These are phyloP conservation scores for Neonectria ditissima DNA, from an alignment of 2,329 filamentous ascomycete species.

Conservation along the genomic window DNA sequence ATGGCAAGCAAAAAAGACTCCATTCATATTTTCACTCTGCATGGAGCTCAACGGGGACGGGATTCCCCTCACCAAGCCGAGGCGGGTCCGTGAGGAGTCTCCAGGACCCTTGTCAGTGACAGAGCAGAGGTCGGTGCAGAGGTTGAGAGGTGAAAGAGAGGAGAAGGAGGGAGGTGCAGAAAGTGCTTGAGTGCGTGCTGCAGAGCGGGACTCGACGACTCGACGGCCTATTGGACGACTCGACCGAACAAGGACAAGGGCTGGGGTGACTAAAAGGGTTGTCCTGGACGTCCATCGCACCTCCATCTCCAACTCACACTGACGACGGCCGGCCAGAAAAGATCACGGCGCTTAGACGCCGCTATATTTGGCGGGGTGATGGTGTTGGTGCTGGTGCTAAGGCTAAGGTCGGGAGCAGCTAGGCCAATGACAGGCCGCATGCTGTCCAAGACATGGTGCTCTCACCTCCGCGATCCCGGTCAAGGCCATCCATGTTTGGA, in stretches of 20 bases:
- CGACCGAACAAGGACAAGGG: background rate
- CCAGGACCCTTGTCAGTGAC: conserved; percentile 1
- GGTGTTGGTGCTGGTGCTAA: conserved; percentile 30
- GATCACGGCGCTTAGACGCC: conserved; percentile 34
- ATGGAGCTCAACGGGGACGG: conserved; percentile 8
- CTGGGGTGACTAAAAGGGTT: conserved; percentile 7
- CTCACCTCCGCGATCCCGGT: conserved; percentile 15
- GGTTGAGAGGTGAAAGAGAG: conserved; percentile 2
- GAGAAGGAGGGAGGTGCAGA: background rate
- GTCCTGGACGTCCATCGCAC: background rate
- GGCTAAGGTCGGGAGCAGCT: conserved; percentile 20
- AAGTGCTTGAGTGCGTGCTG: background rate
- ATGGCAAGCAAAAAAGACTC: conserved; percentile 9
- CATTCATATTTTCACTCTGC: conserved; percentile 25
- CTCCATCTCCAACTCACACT: conserved; percentile 2
- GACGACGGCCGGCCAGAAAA: conserved; percentile 7
- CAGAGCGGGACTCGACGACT: conserved; percentile 7
- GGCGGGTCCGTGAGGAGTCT: conserved; percentile 9
- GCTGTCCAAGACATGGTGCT: conserved; percentile 13
- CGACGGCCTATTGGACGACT: background rate
- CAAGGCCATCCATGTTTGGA: conserved; percentile 11
- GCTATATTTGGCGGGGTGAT: conserved; percentile 48
- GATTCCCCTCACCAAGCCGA: conserved; percentile 4
- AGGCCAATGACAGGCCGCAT: conserved; percentile 16
- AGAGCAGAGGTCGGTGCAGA: background rate